Evolutionary conservation across 148 eudicot species (phyloP), one percentile per base, ranked within the genome.

Genomic region (Vaccinium macrocarpon): DNA sequence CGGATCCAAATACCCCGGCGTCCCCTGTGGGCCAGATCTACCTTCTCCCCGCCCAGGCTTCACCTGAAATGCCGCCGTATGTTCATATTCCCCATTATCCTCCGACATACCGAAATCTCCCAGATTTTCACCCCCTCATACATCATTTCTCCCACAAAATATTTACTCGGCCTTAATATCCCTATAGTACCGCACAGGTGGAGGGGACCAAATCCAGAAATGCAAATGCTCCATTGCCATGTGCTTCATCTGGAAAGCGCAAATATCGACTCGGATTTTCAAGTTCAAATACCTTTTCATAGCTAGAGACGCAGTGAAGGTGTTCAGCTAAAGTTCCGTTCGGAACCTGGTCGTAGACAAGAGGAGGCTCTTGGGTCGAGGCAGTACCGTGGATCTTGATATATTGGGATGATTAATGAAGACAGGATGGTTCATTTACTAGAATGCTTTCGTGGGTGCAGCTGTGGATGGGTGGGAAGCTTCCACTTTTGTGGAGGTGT

Each of bases 21-120:
- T 96, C 29, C 99, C 99, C 11, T 96, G 99, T 0, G 99, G 99
- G 2, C 99, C 99, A 1, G 99, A n/a, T n/a, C n/a, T n/a, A n/a
- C n/a, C n/a, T n/a, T n/a, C n/a, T 96, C 94, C 92, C 97, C 0
- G 93, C 2, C 90, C 82, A 42, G n/a, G n/a, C n/a, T n/a, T 85
- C 85, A 10, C 79, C 84, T 16, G 88, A 42, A 88, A 21, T 35
- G 35, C 1, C 12, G 19, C 5, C 52, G 82, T 51, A 11, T 93
- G 2, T 91, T 81, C 48, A 82, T 87, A 68, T 27, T 27, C 5
- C 89, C 86, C 82, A 96, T 56, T 3, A 95, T 88, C 84, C 99
- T 90, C n/a, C 8, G 98, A 95, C 42, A 96, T 86, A 85, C 99
- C 99, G 50, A 96, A 96, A 84, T 96, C 99, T 27, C 99, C 99